phyloP scores from a whole-genome alignment of 345 rosid genomes.

The sweet orange (Citrus sinensis) region DVS_A1.0 CM039162.1:23291501-23292000 shows the following conservation, averaged over 20 bases:
- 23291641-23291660: slow-evolving; percentile 56
- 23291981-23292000: slow-evolving; percentile 55
- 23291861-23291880: slow-evolving; percentile 37
- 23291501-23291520: slow-evolving; percentile 30
- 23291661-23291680: slow-evolving; percentile 53
- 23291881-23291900: slow-evolving; percentile 66
- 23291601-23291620: slow-evolving; percentile 43
- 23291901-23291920: slow-evolving; percentile 79
- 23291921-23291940: slow-evolving; percentile 74
- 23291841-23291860: slow-evolving; percentile 73
- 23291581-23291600: slow-evolving; percentile 70
- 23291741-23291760: slow-evolving; percentile 51
- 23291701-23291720: slow-evolving; percentile 24
- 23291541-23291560: slow-evolving; percentile 55
- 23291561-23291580: slow-evolving; percentile 57
- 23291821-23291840: slow-evolving; percentile 48
- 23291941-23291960: slow-evolving; percentile 51
- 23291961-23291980: slow-evolving; percentile 51
- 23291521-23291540: slow-evolving; percentile 37
- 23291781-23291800: slow-evolving; percentile 58
- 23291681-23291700: slow-evolving; percentile 39
- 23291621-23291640: slow-evolving; percentile 50
- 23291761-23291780: slow-evolving; percentile 62
- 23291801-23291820: slow-evolving; percentile 20
- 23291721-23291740: slow-evolving; percentile 27